Conservation (phyloP, 768 basidiomycete species). For the Dendrothele bispora region DNA sequence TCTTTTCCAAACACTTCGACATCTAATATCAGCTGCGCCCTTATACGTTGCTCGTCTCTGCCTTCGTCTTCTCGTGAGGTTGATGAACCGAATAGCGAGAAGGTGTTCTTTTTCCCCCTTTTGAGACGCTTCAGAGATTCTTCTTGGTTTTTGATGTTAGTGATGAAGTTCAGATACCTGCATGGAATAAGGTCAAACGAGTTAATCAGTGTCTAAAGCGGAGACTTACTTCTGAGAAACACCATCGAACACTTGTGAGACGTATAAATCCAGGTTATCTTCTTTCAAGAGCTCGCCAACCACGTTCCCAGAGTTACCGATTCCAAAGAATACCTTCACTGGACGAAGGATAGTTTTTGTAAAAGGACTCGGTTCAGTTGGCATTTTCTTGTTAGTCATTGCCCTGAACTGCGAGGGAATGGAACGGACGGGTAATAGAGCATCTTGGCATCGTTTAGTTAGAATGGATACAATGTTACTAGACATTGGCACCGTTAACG, state of each 20-base stretch:
- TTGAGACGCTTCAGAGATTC: slow-evolving; percentile 85
- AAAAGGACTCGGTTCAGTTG: slow-evolving; percentile 85
- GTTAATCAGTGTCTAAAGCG: background rate
- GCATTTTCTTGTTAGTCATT: slow-evolving; percentile 69
- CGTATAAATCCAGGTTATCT: slow-evolving; percentile 47
- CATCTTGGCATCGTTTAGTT: slow-evolving; percentile 80
- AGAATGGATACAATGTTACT: slow-evolving; percentile 70
- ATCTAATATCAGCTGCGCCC: slow-evolving; percentile 80
- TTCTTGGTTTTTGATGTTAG: slow-evolving; percentile 89
- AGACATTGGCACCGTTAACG: slow-evolving; percentile 58
- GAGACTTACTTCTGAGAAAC: slow-evolving; percentile 60
- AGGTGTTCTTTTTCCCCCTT: slow-evolving; percentile 75
- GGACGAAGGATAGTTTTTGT: slow-evolving; percentile 80
- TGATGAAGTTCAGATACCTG: slow-evolving; percentile 80
- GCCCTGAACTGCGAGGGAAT: slow-evolving; percentile 91
- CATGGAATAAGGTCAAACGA: background rate
- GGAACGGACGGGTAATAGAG: slow-evolving; percentile 79
- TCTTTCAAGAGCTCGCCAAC: slow-evolving; percentile 60
- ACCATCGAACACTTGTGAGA: slow-evolving; percentile 66
- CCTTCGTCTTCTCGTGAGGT: slow-evolving; percentile 54
- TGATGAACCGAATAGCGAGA: slow-evolving; percentile 74
- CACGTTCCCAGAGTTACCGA: slow-evolving; percentile 55
- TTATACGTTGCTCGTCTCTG: slow-evolving; percentile 87
- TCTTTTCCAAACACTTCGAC: slow-evolving; percentile 83
- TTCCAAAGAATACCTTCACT: slow-evolving; percentile 70